phyloP scores from a whole-genome alignment of 31 red algal species.

The Odonthalia washingtoniensis region DNA sequence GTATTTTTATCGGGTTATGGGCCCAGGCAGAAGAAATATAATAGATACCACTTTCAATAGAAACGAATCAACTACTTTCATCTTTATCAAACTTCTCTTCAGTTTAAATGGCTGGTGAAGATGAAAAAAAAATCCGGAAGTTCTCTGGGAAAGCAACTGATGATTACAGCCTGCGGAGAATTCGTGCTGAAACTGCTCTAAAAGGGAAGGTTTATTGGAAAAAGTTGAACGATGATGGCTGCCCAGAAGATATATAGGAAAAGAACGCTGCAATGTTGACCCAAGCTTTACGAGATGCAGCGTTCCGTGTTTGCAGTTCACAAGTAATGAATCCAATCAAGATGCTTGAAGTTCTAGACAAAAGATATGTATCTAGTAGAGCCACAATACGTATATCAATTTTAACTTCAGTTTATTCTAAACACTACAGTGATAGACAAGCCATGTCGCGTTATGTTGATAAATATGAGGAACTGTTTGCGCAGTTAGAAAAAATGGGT shows the following conservation, averaged over 20 bases:
- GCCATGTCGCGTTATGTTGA: background rate
- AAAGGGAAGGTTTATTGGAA: background rate
- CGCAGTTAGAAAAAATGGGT: background rate
- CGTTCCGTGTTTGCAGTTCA: background rate
- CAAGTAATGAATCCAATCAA: background rate
- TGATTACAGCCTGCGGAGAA: background rate
- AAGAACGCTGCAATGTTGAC: background rate
- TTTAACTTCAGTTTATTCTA: background rate
- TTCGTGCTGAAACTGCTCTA: background rate
- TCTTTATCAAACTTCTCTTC: background rate
- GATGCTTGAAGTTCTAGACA: background rate
- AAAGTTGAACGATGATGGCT: background rate
- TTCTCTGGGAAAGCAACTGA: background rate
- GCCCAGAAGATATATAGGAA: background rate
- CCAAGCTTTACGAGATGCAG: background rate
- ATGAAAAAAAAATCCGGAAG: background rate
- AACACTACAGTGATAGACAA: background rate
- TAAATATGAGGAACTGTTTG: background rate
- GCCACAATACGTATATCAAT: background rate
- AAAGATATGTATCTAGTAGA: background rate
- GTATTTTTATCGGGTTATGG: background rate
- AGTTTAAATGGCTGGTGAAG: background rate
- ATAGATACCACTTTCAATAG: background rate
- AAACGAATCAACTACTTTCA: background rate
- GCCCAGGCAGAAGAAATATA: background rate